Percentiles rank a stretch among this genome's conserved stretches.
Evolutionary conservation across 2,329 filamentous ascomycete genomes (phyloP).

Genomic region (Colletotrichum horii): DNA sequence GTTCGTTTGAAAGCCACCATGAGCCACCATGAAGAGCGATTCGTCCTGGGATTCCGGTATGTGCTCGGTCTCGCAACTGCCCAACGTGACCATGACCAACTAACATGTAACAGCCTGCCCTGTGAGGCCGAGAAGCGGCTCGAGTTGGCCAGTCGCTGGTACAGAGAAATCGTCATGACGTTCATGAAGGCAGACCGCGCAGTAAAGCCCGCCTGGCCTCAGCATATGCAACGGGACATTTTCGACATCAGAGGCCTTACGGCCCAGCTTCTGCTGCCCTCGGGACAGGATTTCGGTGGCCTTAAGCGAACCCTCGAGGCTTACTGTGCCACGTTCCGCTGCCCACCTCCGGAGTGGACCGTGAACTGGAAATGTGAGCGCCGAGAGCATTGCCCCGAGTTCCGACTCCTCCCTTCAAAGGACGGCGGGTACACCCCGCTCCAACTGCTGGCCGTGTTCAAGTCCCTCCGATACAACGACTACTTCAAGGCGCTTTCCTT

Average conservation of each 20-base stretch:
- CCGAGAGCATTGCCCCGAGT: conserved; percentile 54
- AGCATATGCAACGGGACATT: conserved; percentile 57
- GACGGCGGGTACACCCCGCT: conserved; percentile 48
- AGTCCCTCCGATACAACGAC: conserved; percentile 62
- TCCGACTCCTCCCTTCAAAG: conserved; percentile 53
- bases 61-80: conserved; percentile 25
- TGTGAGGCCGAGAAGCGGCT: conserved; percentile 41
- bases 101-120: conserved; percentile 2
- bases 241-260: conserved; percentile 59
- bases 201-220: conserved; percentile 63
- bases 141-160: conserved; percentile 59
- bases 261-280: conserved; percentile 57
- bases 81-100: conserved; percentile 20
- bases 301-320: conserved; percentile 60
- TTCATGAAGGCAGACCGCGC: conserved; percentile 60
- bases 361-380: conserved; percentile 51
- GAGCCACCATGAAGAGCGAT: conserved; percentile 58
- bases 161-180: conserved; percentile 58
- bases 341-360: conserved; percentile 56
- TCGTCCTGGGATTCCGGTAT: conserved; percentile 60
- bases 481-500: conserved; percentile 66
- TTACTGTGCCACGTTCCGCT: conserved; percentile 58
- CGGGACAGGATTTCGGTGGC: conserved; percentile 60
- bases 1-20: conserved; percentile 57
- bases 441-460: conserved; percentile 62